Percentiles rank a stretch among this genome's conserved stretches.
Evolutionary conservation across 2,329 filamentous ascomycete species (phyloP).

Genomic region (Teratosphaeriaceae sp.): DNA sequence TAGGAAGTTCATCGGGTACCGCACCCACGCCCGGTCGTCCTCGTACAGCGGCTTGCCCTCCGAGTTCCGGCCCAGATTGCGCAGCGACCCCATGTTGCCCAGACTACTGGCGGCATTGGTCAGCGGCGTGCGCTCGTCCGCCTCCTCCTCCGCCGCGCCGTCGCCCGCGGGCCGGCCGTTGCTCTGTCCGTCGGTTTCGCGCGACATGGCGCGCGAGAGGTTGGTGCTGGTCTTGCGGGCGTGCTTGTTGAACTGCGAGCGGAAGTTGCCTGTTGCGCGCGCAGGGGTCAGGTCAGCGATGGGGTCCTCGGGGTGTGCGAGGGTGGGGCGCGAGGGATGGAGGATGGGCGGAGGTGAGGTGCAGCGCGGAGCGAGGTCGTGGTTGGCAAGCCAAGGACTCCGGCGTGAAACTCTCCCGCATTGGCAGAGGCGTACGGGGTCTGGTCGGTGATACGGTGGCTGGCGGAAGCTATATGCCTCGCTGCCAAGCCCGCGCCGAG

Average conservation of each 20-base stretch:
- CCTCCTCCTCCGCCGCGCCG: constrained; percentile 8
- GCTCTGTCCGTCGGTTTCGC: neutral
- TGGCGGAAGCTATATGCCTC: neutral
- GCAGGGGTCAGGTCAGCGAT: neutral
- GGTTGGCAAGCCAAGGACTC: neutral
- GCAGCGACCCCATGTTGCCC: constrained; percentile 12
- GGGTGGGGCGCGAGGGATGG: neutral
- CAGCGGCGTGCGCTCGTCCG: constrained; percentile 20
- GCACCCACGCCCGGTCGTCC: constrained; percentile 26
- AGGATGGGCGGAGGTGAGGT: no score
- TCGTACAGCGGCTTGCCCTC: constrained; percentile 16
- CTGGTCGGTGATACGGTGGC: neutral
- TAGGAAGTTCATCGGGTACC: constrained; percentile 25
- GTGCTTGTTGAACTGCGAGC: constrained; percentile 14
- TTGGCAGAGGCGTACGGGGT: constrained; percentile 8
- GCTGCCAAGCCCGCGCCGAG: neutral
- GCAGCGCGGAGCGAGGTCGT: no score
- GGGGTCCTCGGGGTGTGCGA: neutral
- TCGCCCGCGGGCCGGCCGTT: constrained; percentile 4
- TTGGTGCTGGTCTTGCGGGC: constrained; percentile 13
- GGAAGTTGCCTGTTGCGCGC: constrained; percentile 8
- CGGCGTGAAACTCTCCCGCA: neutral
- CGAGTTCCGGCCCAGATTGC: constrained; percentile 8
- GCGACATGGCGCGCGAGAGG: neutral
- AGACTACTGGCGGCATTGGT: constrained; percentile 10